These are phyloP conservation scores for Globisporangium rhizosaccharum DNA, from an alignment of 352 stramenopile genomes.

Conservation along the genomic window DNA sequence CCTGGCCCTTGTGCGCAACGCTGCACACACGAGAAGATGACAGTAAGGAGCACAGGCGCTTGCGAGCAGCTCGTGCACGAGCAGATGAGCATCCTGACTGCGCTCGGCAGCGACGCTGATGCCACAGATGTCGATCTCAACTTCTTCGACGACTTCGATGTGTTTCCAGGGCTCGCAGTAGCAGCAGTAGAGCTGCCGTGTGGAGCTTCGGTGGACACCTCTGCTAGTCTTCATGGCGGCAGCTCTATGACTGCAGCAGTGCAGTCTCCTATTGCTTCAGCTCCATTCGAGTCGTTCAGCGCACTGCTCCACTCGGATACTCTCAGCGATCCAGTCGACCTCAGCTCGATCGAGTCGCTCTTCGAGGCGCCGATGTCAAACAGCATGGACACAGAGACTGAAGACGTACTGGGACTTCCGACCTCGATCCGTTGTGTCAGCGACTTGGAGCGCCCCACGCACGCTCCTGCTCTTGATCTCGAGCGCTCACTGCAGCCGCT, in stretches of 20 bases:
- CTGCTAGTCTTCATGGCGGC: not conserved
- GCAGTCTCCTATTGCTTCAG: not conserved
- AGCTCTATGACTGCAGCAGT: not conserved
- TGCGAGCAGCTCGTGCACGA: not conserved
- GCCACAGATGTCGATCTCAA: not conserved
- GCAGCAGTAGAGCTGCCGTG: not conserved
- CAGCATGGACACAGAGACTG: not conserved
- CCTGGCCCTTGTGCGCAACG: no score
- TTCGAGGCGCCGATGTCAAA: not conserved
- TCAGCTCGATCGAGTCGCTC: not conserved
- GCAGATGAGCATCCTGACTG: not conserved
- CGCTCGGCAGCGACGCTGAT: not conserved
- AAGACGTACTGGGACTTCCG: no score
- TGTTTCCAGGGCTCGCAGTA: not conserved
- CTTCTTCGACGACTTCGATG: conserved; percentile 7
- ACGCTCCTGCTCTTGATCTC: not conserved
- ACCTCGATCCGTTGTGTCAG: no score
- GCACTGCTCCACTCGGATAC: conserved; percentile 1
- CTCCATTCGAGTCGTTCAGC: not conserved
- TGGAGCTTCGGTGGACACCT: not conserved
- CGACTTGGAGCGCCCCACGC: no score
- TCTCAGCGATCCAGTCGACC: not conserved
- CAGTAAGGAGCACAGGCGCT: not conserved
- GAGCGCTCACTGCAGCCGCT: not conserved
- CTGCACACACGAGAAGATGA: not conserved